Evolutionary conservation across 495 filamentous ascomycete genomes (phyloP).

Genomic region (Parachaetomium inaequale): DNA sequence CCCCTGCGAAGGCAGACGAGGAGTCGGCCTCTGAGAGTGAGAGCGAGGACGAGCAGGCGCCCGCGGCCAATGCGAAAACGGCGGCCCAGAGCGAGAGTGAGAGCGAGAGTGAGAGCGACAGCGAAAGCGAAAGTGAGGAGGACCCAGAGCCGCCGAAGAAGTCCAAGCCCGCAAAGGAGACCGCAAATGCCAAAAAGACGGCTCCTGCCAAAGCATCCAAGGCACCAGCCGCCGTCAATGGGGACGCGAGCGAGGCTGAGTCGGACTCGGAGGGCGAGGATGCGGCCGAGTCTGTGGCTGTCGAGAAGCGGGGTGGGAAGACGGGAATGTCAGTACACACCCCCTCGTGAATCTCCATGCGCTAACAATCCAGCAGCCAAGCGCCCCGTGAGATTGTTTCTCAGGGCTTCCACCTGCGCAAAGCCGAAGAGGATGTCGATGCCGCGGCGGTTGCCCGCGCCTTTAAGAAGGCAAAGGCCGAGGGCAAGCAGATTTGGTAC

Average conservation of each 20-base stretch:
- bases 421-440: slow-evolving; percentile 32
- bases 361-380: slow-evolving; percentile 20
- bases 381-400: slow-evolving; percentile 24
- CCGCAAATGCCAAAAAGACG: slow-evolving; percentile 1
- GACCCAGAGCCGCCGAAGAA: slow-evolving; percentile 20
- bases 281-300: slow-evolving; percentile 19
- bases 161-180: slow-evolving; percentile 15
- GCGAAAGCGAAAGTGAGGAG: slow-evolving; percentile 31
- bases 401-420: slow-evolving; percentile 33
- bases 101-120: slow-evolving; percentile 29
- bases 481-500: slow-evolving; percentile 52
- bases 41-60: slow-evolving; percentile 15
- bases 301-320: slow-evolving; percentile 30
- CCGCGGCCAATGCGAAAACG: slow-evolving; percentile 10
- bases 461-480: slow-evolving; percentile 41
- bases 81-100: slow-evolving; percentile 22
- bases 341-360: neutral
- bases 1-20: slow-evolving; percentile 6
- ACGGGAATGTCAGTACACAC: slow-evolving; percentile 19
- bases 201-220: slow-evolving; percentile 8
- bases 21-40: slow-evolving; percentile 18
- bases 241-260: slow-evolving; percentile 10
- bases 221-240: slow-evolving; percentile 1
- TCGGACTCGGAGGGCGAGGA: slow-evolving; percentile 31
- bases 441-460: slow-evolving; percentile 37